Conservation (phyloP, 345 rosid species). For the Aegle marmelos region DNA sequence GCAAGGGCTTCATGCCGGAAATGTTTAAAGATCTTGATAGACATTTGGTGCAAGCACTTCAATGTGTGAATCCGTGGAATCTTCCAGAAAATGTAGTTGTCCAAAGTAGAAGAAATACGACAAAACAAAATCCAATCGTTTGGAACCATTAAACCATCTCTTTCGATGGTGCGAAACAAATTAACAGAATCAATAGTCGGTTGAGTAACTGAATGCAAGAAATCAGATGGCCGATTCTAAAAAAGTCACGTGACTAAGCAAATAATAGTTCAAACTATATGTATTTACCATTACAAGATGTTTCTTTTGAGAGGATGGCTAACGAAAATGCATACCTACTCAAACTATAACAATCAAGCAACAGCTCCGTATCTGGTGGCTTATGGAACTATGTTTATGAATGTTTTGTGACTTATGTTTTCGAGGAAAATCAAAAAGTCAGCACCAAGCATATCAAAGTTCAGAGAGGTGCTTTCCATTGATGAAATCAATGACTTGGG, state of each 20-base stretch:
- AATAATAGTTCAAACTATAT: not conserved
- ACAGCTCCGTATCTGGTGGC: constrained; percentile 5
- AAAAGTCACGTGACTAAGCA: not conserved
- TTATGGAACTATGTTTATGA: constrained; percentile 2
- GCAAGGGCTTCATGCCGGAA: constrained; percentile 36
- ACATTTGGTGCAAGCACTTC: constrained; percentile 35
- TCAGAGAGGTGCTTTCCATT: constrained; percentile 64
- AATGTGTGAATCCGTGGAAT: not conserved
- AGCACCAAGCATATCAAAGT: constrained; percentile 38
- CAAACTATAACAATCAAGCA: constrained; percentile 7
- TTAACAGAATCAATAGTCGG: not conserved
- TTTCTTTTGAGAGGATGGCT: not conserved
- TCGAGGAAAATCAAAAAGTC: constrained; percentile 9
- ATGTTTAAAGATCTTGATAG: constrained; percentile 37
- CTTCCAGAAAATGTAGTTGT: not conserved
- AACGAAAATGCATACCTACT: not conserved
- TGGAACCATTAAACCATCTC: not conserved
- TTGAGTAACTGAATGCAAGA: not conserved
- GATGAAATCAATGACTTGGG: constrained; percentile 61
- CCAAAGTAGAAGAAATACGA: too few relatives aligned
- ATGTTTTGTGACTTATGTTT: not conserved
- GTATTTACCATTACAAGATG: not conserved
- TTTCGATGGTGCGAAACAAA: too few relatives aligned
- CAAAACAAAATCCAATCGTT: not conserved
- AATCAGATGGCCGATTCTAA: not conserved